These are phyloP conservation scores for Acacia crassicarpa DNA, from an alignment of 306 rosid species.

Conservation along the genomic window DNA sequence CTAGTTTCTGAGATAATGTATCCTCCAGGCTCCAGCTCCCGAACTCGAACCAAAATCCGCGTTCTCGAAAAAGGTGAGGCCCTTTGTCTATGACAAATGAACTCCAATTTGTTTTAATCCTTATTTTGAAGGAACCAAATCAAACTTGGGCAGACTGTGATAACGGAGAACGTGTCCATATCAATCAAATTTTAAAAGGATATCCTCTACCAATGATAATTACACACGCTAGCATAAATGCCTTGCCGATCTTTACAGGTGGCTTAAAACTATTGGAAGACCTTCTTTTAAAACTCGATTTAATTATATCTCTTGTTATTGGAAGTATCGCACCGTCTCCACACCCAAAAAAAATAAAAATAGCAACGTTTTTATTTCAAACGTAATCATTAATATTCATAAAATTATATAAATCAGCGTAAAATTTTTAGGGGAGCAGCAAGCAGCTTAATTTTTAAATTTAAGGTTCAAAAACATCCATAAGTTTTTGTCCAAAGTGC, in stretches of 20 bases:
- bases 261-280: constrained; percentile 17
- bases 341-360: too few relatives aligned
- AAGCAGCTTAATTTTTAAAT: too few relatives aligned
- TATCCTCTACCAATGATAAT: constrained; percentile 9
- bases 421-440: too few relatives aligned
- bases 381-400: too few relatives aligned
- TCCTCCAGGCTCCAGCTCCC: constrained; percentile 23
- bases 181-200: not conserved
- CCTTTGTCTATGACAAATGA: constrained; percentile 4
- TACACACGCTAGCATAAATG: constrained; percentile 20
- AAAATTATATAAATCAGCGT: too few relatives aligned
- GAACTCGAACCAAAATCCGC: constrained; percentile 12
- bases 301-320: too few relatives aligned
- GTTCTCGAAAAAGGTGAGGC: not conserved
- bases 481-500: too few relatives aligned
- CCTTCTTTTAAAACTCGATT: not conserved
- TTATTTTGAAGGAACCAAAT: not conserved
- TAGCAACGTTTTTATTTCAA: too few relatives aligned
- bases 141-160: not conserved
- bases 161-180: not conserved
- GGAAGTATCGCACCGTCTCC: too few relatives aligned
- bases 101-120: not conserved
- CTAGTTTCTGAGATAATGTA: not conserved
- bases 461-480: too few relatives aligned
- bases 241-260: not conserved